These are phyloP conservation scores for Solanum chmielewskii DNA, from an alignment of 257 asterid genomes.

Conservation along the genomic window DNA sequence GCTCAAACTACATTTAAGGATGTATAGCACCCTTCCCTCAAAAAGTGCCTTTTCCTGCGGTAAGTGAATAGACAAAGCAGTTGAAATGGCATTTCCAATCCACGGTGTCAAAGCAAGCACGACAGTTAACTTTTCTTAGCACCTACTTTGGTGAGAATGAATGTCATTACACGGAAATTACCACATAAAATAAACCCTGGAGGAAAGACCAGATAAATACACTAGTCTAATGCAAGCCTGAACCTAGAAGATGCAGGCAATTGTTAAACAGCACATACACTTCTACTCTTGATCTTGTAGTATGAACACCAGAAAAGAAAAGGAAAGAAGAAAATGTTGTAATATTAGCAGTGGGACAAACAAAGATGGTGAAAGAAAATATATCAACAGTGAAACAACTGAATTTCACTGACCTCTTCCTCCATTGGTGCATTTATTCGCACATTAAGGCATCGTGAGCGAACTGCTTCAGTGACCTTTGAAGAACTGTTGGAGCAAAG, in stretches of 20 bases:
- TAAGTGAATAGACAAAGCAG: background rate
- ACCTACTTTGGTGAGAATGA: background rate
- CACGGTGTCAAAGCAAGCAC: background rate
- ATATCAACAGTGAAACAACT: background rate
- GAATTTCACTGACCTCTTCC: constrained; percentile 49
- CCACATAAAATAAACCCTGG: background rate
- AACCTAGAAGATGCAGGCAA: background rate
- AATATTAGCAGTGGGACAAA: background rate
- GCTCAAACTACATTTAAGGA: background rate
- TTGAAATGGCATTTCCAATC: background rate
- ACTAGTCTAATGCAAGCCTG: background rate
- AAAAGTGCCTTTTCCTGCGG: background rate
- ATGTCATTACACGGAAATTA: background rate
- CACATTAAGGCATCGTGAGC: constrained; percentile 92
- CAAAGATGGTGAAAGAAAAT: background rate
- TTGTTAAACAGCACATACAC: background rate
- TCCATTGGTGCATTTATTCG: constrained; percentile 79
- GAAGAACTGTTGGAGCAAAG: constrained; percentile 98
- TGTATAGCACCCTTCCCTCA: background rate
- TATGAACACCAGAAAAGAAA: background rate
- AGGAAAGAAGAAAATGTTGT: background rate
- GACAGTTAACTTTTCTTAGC: background rate
- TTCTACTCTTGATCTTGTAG: background rate
- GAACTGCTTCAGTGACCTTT: constrained; percentile 93
- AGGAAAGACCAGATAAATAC: background rate